Conservation (phyloP, 192 early-diverging fungal genomes). For the Piromyces sp. region DNA sequence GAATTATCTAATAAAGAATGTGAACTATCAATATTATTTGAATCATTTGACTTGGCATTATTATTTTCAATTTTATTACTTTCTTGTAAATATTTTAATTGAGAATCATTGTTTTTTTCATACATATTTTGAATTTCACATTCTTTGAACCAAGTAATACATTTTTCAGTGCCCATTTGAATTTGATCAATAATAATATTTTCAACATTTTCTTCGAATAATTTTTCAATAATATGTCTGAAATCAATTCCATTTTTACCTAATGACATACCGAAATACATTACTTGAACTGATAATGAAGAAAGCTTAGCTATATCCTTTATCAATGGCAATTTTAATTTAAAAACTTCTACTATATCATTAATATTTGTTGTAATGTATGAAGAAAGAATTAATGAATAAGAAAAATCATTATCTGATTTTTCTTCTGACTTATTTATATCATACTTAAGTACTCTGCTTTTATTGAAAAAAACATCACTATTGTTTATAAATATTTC, state of each 20-base stretch:
- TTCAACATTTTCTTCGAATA: slow-evolving; percentile 45
- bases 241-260: slow-evolving; percentile 63
- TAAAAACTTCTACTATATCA: slow-evolving; percentile 17
- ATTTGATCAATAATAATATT: slow-evolving; percentile 28
- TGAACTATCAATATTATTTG: background rate
- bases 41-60: background rate
- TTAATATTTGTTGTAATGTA: slow-evolving; percentile 35
- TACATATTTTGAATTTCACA: background rate
- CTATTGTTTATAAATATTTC: slow-evolving; percentile 39
- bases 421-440: slow-evolving; percentile 5
- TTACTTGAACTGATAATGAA: slow-evolving; percentile 50
- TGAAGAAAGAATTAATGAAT: slow-evolving; percentile 28
- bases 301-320: slow-evolving; percentile 35
- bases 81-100: background rate
- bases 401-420: slow-evolving; percentile 2
- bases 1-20: background rate
- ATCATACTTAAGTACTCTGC: background rate
- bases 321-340: slow-evolving; percentile 29
- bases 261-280: slow-evolving; percentile 68
- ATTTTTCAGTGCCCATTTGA: slow-evolving; percentile 22
- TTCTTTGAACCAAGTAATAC: slow-evolving; percentile 14
- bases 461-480: slow-evolving; percentile 15
- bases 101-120: background rate
- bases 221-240: slow-evolving; percentile 28
- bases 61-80: background rate